Base-by-base conservation (phyloP, 768 basidiomycete genomes). In the Russula sp. region DNA sequence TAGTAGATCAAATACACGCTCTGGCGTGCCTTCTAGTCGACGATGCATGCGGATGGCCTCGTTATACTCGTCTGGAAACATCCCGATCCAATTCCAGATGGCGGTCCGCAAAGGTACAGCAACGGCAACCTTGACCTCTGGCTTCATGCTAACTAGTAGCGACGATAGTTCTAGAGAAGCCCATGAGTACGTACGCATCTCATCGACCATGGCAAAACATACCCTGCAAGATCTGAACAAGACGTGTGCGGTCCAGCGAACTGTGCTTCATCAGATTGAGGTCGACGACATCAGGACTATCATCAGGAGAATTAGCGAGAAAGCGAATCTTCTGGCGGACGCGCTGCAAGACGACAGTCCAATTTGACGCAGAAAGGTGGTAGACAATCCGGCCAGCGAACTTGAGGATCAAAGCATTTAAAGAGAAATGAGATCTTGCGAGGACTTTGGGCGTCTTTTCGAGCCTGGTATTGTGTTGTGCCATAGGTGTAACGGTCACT, bases 41-140 rank as follows among this genome's bases (percentile, higher is more conserved):
- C 85, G 83, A 48, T 85, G 79, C 3, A 78, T 76, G 10, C 80
- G 77, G 41, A 93, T 78, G 5, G 83, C 79, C 7, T 91, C 85
- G 56, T 86, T 86, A 71, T 85, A 96, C 70, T 97, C 90, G 6
- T 77, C 74, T 0, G 90, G 87, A 68, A 86, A 89, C 25, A 82
- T 76, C 35, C 88, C 85, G 36, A 95, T 85, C 92, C 92, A 96
- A 65, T 88, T 92, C 93, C 93, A 95, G 32, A 96, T 77, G 1
- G 90, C 90, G 34, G 81, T 78, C 22, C 91, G 83, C 39, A 96
- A 78, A 32, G 87, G 83, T 32, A 81, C 76, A 0, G 91, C 84
- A 51, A 94, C 79, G 1, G 87, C 85, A 14, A 81, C 72, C 60
- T 92, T 90, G 0, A 86, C 82, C 43, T 89, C 85, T 38, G 78